Evolutionary conservation across 2,329 filamentous ascomycete genomes (phyloP).

Genomic region (Neonectria magnoliae): DNA sequence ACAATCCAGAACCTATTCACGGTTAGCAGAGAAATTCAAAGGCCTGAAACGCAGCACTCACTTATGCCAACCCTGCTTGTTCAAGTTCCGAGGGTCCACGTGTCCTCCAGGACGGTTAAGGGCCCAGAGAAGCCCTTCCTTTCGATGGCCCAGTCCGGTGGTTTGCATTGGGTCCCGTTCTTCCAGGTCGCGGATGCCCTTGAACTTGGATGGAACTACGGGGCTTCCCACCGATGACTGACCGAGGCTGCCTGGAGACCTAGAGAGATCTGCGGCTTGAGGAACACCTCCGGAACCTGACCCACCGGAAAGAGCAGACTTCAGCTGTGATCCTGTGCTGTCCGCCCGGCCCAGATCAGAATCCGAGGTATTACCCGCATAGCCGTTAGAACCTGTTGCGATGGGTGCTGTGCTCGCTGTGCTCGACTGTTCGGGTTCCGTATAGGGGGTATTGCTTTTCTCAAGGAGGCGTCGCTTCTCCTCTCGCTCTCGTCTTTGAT

Average conservation of each 20-base stretch:
- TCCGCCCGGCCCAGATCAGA: conserved; percentile 77
- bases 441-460: conserved; percentile 81
- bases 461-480: conserved; percentile 92
- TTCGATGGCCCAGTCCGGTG: conserved; percentile 69
- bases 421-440: conserved; percentile 72
- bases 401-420: conserved; percentile 49
- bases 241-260: conserved; percentile 65
- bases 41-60: conserved; percentile 57
- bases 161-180: conserved; percentile 74
- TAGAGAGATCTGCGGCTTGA: conserved; percentile 57
- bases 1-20: conserved; percentile 93
- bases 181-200: conserved; percentile 90
- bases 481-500: conserved; percentile 92
- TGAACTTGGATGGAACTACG: conserved; percentile 73
- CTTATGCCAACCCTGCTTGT: conserved; percentile 99
- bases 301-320: conserved; percentile 59
- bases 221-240: conserved; percentile 61
- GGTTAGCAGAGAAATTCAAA: conserved; percentile 25
- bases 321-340: conserved; percentile 76
- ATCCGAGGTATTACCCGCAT: conserved; percentile 65
- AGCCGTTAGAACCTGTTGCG: conserved; percentile 54
- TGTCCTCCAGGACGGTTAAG: conserved; percentile 92
- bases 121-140: conserved; percentile 95
- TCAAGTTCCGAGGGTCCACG: conserved; percentile 92
- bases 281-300: conserved; percentile 46